A percentile compares a stretch with the other conserved stretches of the same genome.
phyloP scores from a whole-genome alignment of 352 stramenopile genomes.

The Globisporangium acanthophoron region DNA sequence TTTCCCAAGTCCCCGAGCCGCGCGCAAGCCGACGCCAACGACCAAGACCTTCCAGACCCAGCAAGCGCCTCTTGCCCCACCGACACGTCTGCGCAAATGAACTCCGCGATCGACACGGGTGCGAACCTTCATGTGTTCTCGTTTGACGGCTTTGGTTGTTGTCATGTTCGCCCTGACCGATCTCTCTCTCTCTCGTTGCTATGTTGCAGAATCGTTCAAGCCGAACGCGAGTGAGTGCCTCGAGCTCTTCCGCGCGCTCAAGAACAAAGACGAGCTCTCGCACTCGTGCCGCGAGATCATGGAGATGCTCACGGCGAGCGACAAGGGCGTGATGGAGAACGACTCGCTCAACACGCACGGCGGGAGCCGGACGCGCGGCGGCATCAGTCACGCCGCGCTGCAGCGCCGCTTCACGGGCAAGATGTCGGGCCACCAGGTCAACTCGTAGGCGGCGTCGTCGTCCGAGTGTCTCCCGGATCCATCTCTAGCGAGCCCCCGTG shows the following conservation, averaged over 20 bases:
- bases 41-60: not conserved
- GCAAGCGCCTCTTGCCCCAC: too few relatives aligned
- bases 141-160: too few relatives aligned
- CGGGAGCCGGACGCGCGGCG: conserved; percentile 47
- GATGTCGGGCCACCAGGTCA: conserved; percentile 67
- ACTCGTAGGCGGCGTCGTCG: not conserved
- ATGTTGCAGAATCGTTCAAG: conserved; percentile 17
- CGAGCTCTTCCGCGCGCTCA: conserved; percentile 62
- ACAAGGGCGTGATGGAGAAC: conserved; percentile 69
- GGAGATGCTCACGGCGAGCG: conserved; percentile 52
- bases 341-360: conserved; percentile 57
- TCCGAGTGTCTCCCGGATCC: not conserved
- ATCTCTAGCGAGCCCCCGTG: not conserved
- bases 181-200: not conserved
- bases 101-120: conserved; percentile 35
- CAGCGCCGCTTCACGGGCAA: conserved; percentile 80
- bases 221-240: conserved; percentile 51
- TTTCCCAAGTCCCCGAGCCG: conserved; percentile 11
- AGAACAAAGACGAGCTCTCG: conserved; percentile 81
- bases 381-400: conserved; percentile 67
- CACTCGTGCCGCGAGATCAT: conserved; percentile 71
- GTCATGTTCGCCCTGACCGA: too few relatives aligned
- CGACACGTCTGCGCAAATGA: conserved; percentile 9
- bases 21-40: conserved; percentile 2
- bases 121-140: not conserved